These are phyloP conservation scores for Voacanga thouarsii DNA, from an alignment of 257 asterid species.

Conservation along the genomic window DNA sequence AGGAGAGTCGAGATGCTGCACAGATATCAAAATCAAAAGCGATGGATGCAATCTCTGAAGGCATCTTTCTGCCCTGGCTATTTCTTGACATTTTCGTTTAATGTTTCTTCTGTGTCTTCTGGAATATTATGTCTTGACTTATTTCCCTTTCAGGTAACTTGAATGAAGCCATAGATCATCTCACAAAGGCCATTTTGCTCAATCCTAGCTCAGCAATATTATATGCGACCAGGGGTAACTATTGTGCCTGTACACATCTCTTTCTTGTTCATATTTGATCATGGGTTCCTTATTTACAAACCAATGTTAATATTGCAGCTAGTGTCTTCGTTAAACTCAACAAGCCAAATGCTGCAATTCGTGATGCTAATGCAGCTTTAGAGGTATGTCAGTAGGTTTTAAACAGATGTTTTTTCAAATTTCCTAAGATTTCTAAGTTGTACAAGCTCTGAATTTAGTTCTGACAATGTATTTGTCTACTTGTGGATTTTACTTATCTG, in stretches of 20 bases:
- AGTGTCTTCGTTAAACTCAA: constrained; percentile 53
- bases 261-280: neutral
- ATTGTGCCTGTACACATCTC: constrained; percentile 1
- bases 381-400: constrained; percentile 35
- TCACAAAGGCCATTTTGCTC: constrained; percentile 63
- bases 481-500: constrained; percentile 12
- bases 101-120: neutral
- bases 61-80: constrained; percentile 23
- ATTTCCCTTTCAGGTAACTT: constrained; percentile 45
- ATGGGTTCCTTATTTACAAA: constrained; percentile 15
- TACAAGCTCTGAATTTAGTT: neutral
- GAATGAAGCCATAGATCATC: constrained; percentile 46
- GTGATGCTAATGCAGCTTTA: constrained; percentile 81
- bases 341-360: constrained; percentile 78
- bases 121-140: constrained; percentile 6
- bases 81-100: constrained; percentile 1
- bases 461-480: neutral
- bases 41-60: constrained; percentile 51
- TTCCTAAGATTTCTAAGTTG: neutral
- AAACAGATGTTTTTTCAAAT: neutral
- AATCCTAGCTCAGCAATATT: constrained; percentile 64
- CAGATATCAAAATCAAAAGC: constrained; percentile 56
- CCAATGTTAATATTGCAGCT: constrained; percentile 33
- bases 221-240: constrained; percentile 62
- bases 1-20: constrained; percentile 60